Conservation (phyloP, 306 rosid genomes). For the Cicer yamashitae region DNA sequence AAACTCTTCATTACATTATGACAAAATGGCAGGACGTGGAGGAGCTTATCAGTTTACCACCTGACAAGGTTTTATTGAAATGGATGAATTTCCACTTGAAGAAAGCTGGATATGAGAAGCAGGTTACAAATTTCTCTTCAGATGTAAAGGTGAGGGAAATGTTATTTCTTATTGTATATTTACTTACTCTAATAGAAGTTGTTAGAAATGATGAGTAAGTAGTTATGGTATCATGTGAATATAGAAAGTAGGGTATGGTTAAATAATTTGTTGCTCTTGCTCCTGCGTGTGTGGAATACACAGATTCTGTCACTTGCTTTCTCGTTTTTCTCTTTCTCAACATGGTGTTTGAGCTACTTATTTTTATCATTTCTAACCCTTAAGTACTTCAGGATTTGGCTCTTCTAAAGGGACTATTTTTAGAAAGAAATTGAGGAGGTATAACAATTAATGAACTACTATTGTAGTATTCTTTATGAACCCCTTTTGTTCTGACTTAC, state of each 20-base stretch:
- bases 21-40: conserved; percentile 84
- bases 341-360: background rate
- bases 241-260: background rate
- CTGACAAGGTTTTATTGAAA: conserved; percentile 91
- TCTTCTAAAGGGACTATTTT: conserved; percentile 2
- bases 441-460: conserved; percentile 2
- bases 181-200: conserved; percentile 24
- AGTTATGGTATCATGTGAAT: background rate
- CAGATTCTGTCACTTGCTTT: background rate
- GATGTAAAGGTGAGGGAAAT: conserved; percentile 81
- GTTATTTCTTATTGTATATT: conserved; percentile 27
- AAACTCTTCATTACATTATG: conserved; percentile 12
- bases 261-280: no score
- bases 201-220: conserved; percentile 3
- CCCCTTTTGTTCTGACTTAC: conserved; percentile 13
- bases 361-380: background rate
- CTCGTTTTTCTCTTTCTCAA: background rate
- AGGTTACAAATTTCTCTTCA: conserved; percentile 94
- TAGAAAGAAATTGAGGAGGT: conserved; percentile 9
- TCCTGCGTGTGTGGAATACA: background rate
- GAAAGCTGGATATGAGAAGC: conserved; percentile 92
- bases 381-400: conserved; percentile 15
- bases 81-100: conserved; percentile 99
- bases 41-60: conserved; percentile 92
- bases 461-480: conserved; percentile 14